Evolutionary conservation across 2,329 filamentous ascomycete species (phyloP).

Genomic region (Chalaropsis ovoidea): DNA sequence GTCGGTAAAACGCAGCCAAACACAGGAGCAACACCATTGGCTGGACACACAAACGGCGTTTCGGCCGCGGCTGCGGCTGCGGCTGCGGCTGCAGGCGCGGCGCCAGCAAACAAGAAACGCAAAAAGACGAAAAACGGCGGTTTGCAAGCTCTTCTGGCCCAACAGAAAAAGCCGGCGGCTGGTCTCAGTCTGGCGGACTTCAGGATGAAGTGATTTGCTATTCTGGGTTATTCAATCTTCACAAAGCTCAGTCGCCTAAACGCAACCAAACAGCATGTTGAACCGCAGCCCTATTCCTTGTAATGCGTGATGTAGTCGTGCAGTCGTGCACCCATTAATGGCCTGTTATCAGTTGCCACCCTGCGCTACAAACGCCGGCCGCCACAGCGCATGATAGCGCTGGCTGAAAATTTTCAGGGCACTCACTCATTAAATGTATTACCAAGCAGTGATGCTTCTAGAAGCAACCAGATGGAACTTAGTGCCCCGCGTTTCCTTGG

Average conservation of each 20-base stretch:
- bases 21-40: constrained; percentile 30
- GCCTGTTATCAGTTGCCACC: background rate
- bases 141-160: constrained; percentile 53
- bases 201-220: constrained; percentile 34
- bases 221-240: background rate
- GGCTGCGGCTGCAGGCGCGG: no score
- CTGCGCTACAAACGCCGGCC: background rate
- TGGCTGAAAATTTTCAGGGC: constrained; percentile 20
- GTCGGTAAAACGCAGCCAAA: constrained; percentile 24
- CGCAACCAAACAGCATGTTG: background rate
- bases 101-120: constrained; percentile 51
- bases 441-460: constrained; percentile 10
- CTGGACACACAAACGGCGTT: constrained; percentile 37
- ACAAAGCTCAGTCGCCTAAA: background rate
- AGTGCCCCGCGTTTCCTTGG: constrained; percentile 21
- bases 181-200: constrained; percentile 47
- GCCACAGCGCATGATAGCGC: background rate
- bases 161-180: constrained; percentile 34
- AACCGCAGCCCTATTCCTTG: background rate
- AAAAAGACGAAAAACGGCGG: constrained; percentile 56
- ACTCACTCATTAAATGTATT: constrained; percentile 7
- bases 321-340: background rate
- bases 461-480: constrained; percentile 1
- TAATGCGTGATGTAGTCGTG: background rate
- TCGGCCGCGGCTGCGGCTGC: background rate